Evolutionary conservation across 2,329 filamentous ascomycete genomes (phyloP), one percentile per base, ranked within the genome.

Genomic region (Aspergillus fijiensis): DNA sequence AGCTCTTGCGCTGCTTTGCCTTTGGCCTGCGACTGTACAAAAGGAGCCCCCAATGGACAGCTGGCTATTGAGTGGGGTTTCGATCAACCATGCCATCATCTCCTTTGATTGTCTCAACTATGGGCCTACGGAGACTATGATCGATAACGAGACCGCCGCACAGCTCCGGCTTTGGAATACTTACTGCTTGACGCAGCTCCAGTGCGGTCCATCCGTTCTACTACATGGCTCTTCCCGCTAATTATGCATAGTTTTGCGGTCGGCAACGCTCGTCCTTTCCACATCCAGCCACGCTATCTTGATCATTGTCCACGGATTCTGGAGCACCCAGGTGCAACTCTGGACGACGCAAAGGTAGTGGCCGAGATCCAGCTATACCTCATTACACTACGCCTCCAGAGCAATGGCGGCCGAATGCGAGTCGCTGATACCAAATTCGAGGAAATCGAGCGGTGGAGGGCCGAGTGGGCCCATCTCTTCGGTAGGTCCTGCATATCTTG

Each of bases 1-100:
- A 58, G 72, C 72, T 4, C 59, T 74, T 39, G 66, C 68, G 27
- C 63, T 74, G 14, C 69, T 74, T 27, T 72, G 71, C 51, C 60
- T 74, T 49, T 75, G 71, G 62, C 69, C 71, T 25, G 66, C 70
- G 39, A 68, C 70, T 3, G 67, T 71, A 6, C 70, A 74, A 45
- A 74, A 72, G 56, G 72, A 73, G 56, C 64, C 69, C 7, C 69
- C 69, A 19, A 72, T 75, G 64, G 72, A 75, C 50, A 71, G 71
- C 65, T 75, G 72, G 72, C 65, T 75, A 50, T 58, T 75, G 63
- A 75, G 72, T 66, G 72, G 72, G 59, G 71, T 72, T 62, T 72
- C 72, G 33, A 72, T 74, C 54, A 73, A 75, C 53, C 72, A 75
- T 65, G 72, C 72, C 4, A 62, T 67, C 9, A 59, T 67, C 16